Evolutionary conservation across 305 asterid genomes (phyloP), one percentile per base, ranked within the genome.

Genomic region (Solanum hybrid): DNA sequence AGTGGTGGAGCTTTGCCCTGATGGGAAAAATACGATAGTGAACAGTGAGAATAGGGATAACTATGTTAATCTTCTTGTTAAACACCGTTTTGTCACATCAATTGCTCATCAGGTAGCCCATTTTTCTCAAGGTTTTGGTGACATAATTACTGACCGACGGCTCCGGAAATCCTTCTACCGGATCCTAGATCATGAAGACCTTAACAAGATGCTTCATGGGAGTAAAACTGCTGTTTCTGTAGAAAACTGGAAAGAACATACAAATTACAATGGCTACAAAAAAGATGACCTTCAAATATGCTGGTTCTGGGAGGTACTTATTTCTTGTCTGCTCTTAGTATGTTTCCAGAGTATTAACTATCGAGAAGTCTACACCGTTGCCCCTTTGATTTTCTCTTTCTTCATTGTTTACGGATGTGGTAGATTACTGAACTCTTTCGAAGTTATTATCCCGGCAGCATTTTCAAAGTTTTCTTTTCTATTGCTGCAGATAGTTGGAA

Each of bases 261-360:
- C 99, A 0, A 95, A 96, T 76, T 97, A 94, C 90, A 92, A 89
- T 86, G 99, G 98, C 91, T 96, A 93, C 89, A 89, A 92, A 88
- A 93, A 91, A 91, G 27, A n/a, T 70, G 31, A 24, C 2, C 76
- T 1, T 10, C 76, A 70, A 24, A 24, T 70, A 70, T 70, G 93
- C 95, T 8, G 98, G 97, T 92, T 14, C 70, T 57, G 70, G 70
- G 24, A 57, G 24, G 70, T 57, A 57, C 24, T 57, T 57, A 57
- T 57, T 57, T 37, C 34, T 31, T 88, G 88, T 88, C 3, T 31
- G 83, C 78, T 79, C 41, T 38, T 22, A 77, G 6, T 45, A 80
- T 51, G 14, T 57, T 33, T 10, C 20, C 70, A 61, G 4, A 27
- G 22, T 27, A 73, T 73, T 10, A 68, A 24, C 32, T 24, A 10